A percentile compares a stretch with the other conserved stretches of the same genome.
These are phyloP conservation scores for Annulohypoxylon truncatum DNA, from an alignment of 2,329 filamentous ascomycete genomes.

Conservation along the genomic window DNA sequence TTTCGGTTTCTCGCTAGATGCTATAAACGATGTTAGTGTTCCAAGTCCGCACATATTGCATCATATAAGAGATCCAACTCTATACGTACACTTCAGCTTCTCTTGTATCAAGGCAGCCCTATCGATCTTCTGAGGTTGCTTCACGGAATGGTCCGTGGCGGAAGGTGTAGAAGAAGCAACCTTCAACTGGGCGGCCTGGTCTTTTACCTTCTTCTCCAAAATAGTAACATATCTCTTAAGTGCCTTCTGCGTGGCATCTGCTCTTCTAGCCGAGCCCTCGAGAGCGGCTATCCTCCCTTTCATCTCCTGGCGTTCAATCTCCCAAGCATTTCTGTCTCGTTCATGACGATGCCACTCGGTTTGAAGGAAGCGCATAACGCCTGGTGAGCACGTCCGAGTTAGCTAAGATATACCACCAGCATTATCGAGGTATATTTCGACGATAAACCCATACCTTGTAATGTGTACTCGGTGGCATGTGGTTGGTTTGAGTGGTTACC, in stretches of 20 bases:
- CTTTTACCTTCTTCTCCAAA: conserved; percentile 87
- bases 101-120: conserved; percentile 66
- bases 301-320: conserved; percentile 99
- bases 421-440: not conserved
- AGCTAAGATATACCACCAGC: conserved; percentile 11
- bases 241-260: conserved; percentile 88
- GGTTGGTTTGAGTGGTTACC: conserved; percentile 61
- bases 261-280: conserved; percentile 88
- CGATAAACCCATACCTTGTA: conserved; percentile 59
- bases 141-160: conserved; percentile 60
- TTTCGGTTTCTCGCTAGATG: conserved; percentile 56
- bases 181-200: conserved; percentile 79
- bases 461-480: conserved; percentile 70
- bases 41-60: not conserved
- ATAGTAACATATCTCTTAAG: conserved; percentile 91
- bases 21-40: conserved; percentile 48
- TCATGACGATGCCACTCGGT: conserved; percentile 99
- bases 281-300: conserved; percentile 95
- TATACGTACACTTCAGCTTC: conserved; percentile 64
- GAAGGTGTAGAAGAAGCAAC: conserved; percentile 58
- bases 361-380: conserved; percentile 99
- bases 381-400: conserved; percentile 56
- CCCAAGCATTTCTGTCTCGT: conserved; percentile 97
- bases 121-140: conserved; percentile 54
- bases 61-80: not conserved